A percentile compares a stretch with the other conserved stretches of the same genome.
These are phyloP conservation scores for Neurospora intermedia DNA, from an alignment of 495 filamentous ascomycete species.

Conservation along the genomic window DNA sequence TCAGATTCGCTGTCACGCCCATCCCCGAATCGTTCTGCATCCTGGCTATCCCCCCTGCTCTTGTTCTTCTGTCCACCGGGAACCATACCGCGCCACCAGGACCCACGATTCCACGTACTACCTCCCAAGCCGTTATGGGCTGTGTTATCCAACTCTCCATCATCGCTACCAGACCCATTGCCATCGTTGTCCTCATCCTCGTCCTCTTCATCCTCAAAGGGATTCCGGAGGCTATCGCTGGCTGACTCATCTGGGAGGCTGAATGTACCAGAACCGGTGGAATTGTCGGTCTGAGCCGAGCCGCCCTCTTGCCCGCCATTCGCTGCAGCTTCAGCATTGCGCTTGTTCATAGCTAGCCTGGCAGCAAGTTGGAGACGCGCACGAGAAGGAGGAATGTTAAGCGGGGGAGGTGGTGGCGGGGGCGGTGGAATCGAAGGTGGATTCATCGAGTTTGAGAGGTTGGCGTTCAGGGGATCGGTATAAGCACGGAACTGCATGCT, in stretches of 20 bases:
- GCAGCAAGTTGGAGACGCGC: slow-evolving; percentile 77
- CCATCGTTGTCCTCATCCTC: slow-evolving; percentile 35
- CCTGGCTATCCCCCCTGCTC: neutral
- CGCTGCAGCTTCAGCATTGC: slow-evolving; percentile 38
- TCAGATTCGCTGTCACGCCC: slow-evolving; percentile 31
- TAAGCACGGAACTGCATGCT: slow-evolving; percentile 37
- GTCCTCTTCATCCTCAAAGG: slow-evolving; percentile 39
- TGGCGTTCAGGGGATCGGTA: slow-evolving; percentile 35
- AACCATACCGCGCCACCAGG: slow-evolving; percentile 37
- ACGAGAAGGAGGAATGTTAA: slow-evolving; percentile 75
- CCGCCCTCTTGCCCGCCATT: slow-evolving; percentile 21
- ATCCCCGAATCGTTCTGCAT: slow-evolving; percentile 32
- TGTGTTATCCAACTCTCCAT: slow-evolving; percentile 22
- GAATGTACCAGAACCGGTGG: slow-evolving; percentile 12
- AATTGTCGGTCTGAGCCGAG: slow-evolving; percentile 13
- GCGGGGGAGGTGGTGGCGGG: slow-evolving; percentile 51
- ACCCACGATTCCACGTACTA: slow-evolving; percentile 26
- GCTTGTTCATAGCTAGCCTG: slow-evolving; percentile 68
- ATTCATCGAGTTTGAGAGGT: slow-evolving; percentile 28
- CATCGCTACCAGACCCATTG: slow-evolving; percentile 19
- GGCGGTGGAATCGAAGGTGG: slow-evolving; percentile 41
- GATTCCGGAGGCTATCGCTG: slow-evolving; percentile 27
- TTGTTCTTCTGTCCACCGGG: slow-evolving; percentile 12
- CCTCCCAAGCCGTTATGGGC: slow-evolving; percentile 10
- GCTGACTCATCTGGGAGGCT: slow-evolving; percentile 12